Conservation (phyloP, 1,284 basidiomycete genomes). For the Ustilago vetiveriae region DNA sequence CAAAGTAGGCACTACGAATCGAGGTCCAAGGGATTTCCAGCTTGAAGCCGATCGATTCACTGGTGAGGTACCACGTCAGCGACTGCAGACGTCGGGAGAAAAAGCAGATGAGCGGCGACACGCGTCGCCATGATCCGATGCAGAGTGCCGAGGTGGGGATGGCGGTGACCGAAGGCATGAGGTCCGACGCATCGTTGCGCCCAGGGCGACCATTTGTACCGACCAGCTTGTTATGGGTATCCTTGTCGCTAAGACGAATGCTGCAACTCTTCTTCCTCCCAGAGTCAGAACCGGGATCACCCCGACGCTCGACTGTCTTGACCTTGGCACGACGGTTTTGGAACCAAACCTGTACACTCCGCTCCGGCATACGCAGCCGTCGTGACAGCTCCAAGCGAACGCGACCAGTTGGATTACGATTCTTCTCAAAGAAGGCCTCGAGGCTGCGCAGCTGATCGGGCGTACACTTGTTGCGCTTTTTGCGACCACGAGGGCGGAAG, state of each 20-base stretch:
- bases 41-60: conserved; percentile 61
- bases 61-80: conserved; percentile 54
- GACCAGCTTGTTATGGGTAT: conserved; percentile 2
- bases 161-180: conserved; percentile 34
- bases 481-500: conserved; percentile 42
- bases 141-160: conserved; percentile 50
- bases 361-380: conserved; percentile 52
- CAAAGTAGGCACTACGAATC: conserved; percentile 36
- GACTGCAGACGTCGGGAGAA: conserved; percentile 53
- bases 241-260: conserved; percentile 20
- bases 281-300: conserved; percentile 18
- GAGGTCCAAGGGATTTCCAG: conserved; percentile 55
- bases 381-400: conserved; percentile 49
- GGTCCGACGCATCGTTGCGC: conserved; percentile 9
- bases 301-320: conserved; percentile 44
- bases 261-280: conserved; percentile 31
- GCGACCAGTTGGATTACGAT: conserved; percentile 56
- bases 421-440: conserved; percentile 54
- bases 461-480: conserved; percentile 60
- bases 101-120: conserved; percentile 58
- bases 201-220: background rate
- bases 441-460: conserved; percentile 51
- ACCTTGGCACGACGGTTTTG: conserved; percentile 54
- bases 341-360: conserved; percentile 61
- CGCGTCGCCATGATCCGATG: conserved; percentile 58